These are phyloP conservation scores for Plasmopara viticola DNA, from an alignment of 352 stramenopile genomes.

Conservation along the genomic window DNA sequence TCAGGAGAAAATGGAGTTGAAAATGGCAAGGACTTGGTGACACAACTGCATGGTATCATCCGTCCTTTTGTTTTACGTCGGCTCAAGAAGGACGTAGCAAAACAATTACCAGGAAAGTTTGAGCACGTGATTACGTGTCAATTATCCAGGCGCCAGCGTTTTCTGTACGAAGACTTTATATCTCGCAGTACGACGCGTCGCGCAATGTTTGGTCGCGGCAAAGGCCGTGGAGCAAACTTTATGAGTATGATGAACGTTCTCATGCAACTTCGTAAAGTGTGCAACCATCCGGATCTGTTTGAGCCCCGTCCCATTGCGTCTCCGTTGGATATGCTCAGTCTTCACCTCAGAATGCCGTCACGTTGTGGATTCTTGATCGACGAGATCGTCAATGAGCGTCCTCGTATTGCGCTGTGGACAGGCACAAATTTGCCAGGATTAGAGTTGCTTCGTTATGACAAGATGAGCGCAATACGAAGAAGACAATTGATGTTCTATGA, in stretches of 20 bases:
- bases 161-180: slow-evolving; percentile 99
- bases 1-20: slow-evolving; percentile 11
- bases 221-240: slow-evolving; percentile 81
- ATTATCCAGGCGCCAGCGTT: slow-evolving; percentile 92
- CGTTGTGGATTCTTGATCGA: slow-evolving; percentile 43
- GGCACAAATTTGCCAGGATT: slow-evolving; percentile 34
- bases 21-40: slow-evolving; percentile 59
- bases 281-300: slow-evolving; percentile 99
- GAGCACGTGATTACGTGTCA: slow-evolving; percentile 95
- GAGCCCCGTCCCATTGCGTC: slow-evolving; percentile 93
- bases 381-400: slow-evolving; percentile 31
- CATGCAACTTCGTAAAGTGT: slow-evolving; percentile 97
- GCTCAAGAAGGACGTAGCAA: slow-evolving; percentile 97
- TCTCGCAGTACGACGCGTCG: slow-evolving; percentile 90
- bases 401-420: slow-evolving; percentile 35
- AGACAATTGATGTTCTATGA: slow-evolving; percentile 45
- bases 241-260: slow-evolving; percentile 99
- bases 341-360: slow-evolving; percentile 27
- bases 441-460: slow-evolving; percentile 31
- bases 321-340: slow-evolving; percentile 82
- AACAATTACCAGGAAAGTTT: slow-evolving; percentile 95
- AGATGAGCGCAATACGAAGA: slow-evolving; percentile 24
- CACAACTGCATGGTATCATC: slow-evolving; percentile 95
- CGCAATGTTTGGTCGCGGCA: slow-evolving; percentile 78
- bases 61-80: slow-evolving; percentile 95